Base-by-base conservation (phyloP, 805 yeast genomes). In the Lipomyces mesembrius region DNA sequence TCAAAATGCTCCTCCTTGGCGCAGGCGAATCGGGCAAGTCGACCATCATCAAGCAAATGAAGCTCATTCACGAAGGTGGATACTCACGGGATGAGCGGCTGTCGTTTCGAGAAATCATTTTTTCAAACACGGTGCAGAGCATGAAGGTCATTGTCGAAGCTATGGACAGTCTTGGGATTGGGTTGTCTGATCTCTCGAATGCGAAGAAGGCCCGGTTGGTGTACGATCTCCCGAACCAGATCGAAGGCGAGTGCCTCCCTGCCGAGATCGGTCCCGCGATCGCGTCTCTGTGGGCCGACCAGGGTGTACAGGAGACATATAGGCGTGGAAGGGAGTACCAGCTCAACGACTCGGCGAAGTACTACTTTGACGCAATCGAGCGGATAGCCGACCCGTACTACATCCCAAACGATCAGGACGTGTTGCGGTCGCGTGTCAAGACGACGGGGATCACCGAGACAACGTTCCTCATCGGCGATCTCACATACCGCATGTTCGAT, bases 11-110 rank as follows among this genome's bases (percentile, higher is more conserved):
- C 52, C 81, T 94, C n/a, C 79, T 92, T 46, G 73, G 98, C 54
- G 91, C 98, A 0, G 98, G 98, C 3, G 98, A 93, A 76, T 88
- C 94, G 61, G 98, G 98, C 5, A 93, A 93, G 76, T 90, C 97
- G 1, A 93, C 98, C 0, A 97, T 93, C 6, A 79, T 93, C 71
- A 93, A 93, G 77, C 98, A 93, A 76, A 84, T 93, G 87, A 86
- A 90, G 72, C 81, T 95, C 20, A 77, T 92, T 54, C 98, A 95
- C 76, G 90, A 91, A 67, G 88, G 90, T 56, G 96, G 97, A 1
- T 95, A 94, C 79, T 82, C 90, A 0, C 84, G 84, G 60, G 89
- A 87, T 69, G 98, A 95, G 77, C 82, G 97, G 62, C 74, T 82
- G 56, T 93, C 90, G 76, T 95, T 92, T 77, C 77, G 90, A 2